Conservation (phyloP, 257 asterid species). For the Solanum megistacrolobum region DNA sequence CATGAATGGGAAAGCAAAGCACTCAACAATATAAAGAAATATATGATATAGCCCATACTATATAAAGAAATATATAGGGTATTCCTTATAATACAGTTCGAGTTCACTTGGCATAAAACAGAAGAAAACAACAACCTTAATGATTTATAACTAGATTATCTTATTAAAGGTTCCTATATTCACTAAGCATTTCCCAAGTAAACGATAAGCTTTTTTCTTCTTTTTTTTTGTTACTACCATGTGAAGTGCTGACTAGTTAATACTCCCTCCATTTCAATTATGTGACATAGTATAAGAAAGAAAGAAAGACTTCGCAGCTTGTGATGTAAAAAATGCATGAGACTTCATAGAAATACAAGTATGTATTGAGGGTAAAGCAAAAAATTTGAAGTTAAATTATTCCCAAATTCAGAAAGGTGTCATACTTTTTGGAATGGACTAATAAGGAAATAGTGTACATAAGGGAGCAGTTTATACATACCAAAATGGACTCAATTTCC, state of each 20-base stretch:
- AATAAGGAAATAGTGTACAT: not conserved
- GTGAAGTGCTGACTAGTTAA: not conserved
- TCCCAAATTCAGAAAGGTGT: not conserved
- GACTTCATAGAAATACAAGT: not conserved
- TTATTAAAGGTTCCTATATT: not conserved
- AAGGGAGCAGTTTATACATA: constrained; percentile 11
- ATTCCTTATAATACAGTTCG: not conserved
- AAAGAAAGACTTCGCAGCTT: not conserved
- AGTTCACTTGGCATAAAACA: not conserved
- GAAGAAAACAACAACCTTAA: not conserved
- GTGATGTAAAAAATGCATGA: not conserved
- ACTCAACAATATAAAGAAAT: too few relatives aligned
- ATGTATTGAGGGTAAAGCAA: not conserved
- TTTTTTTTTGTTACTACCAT: not conserved
- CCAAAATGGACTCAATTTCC: constrained; percentile 85
- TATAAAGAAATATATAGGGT: not conserved
- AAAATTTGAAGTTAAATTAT: not conserved
- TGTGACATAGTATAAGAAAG: not conserved
- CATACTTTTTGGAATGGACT: not conserved
- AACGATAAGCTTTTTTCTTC: not conserved
- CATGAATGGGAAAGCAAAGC: too few relatives aligned
- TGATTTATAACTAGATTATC: not conserved
- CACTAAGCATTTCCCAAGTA: not conserved
- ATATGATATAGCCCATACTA: not conserved
- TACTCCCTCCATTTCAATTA: not conserved